phyloP scores from a whole-genome alignment of 495 filamentous ascomycete genomes.

The Immersiella caudata region DNA sequence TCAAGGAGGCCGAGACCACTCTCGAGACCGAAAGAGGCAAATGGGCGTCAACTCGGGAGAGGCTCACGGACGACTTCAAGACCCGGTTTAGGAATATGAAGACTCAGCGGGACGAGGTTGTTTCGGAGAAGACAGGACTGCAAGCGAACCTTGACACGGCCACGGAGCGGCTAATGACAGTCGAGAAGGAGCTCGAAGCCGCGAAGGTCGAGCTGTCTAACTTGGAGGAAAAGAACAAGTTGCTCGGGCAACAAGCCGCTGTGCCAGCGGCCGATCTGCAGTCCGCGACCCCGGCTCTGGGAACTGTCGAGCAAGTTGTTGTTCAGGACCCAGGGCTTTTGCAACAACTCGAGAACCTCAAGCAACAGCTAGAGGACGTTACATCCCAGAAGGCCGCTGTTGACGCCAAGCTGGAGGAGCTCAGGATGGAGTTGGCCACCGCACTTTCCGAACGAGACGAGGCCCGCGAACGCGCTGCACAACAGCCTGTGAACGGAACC shows the following conservation, averaged over 20 bases:
- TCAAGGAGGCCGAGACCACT: constrained; percentile 47
- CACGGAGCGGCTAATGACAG: constrained; percentile 37
- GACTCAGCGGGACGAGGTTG: constrained; percentile 45
- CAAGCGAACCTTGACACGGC: constrained; percentile 38
- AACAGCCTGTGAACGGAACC: constrained; percentile 38
- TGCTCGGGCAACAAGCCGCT: constrained; percentile 34
- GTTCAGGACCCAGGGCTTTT: constrained; percentile 60
- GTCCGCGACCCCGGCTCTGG: constrained; percentile 22
- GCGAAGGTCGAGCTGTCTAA: constrained; percentile 41
- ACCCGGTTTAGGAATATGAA: constrained; percentile 42
- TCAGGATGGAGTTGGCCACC: constrained; percentile 46
- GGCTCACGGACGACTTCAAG: constrained; percentile 54
- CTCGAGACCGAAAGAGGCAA: constrained; percentile 48
- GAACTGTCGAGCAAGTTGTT: not conserved
- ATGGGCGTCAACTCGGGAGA: constrained; percentile 47
- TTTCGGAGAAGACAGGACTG: constrained; percentile 42
- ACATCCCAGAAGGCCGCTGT: constrained; percentile 40
- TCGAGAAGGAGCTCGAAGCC: constrained; percentile 42
- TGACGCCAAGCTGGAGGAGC: constrained; percentile 51
- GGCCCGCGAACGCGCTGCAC: constrained; percentile 51
- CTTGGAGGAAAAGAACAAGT: constrained; percentile 41
- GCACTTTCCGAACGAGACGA: constrained; percentile 48
- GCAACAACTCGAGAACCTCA: constrained; percentile 60
- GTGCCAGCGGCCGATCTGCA: constrained; percentile 10
- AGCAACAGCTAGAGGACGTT: constrained; percentile 47